These are phyloP conservation scores for Lasiosphaeria miniovina DNA, from an alignment of 495 filamentous ascomycete genomes.

Conservation along the genomic window DNA sequence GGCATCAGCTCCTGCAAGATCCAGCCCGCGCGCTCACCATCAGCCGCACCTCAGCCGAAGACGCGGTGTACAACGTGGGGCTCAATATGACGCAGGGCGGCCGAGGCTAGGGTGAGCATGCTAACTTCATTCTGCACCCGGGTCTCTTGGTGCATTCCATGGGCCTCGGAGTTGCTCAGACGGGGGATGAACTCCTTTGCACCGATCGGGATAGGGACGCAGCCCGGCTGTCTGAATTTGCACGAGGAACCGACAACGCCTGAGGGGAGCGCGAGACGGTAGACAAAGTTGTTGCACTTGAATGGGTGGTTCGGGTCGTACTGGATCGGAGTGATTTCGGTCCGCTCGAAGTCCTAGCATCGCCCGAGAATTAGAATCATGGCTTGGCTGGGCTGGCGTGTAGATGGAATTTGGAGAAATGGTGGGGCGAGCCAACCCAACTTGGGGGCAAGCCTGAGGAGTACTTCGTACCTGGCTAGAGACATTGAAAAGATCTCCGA, in stretches of 20 bases:
- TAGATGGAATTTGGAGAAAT: background rate
- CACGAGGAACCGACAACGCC: background rate
- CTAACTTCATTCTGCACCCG: slow-evolving; percentile 32
- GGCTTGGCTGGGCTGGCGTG: background rate
- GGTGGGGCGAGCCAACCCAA: background rate
- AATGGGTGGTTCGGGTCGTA: slow-evolving; percentile 33
- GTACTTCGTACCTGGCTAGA: slow-evolving; percentile 9
- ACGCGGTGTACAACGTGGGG: slow-evolving; percentile 29
- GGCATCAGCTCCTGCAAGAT: slow-evolving; percentile 30
- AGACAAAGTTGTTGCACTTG: slow-evolving; percentile 41
- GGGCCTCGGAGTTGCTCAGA: slow-evolving; percentile 27
- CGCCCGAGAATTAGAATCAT: background rate
- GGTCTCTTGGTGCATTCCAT: slow-evolving; percentile 27
- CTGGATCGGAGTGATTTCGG: slow-evolving; percentile 26
- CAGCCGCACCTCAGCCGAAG: slow-evolving; percentile 24
- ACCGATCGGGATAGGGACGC: slow-evolving; percentile 20
- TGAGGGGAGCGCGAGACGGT: slow-evolving; percentile 22
- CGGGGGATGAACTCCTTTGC: slow-evolving; percentile 30
- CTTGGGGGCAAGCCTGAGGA: background rate
- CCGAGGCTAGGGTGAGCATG: slow-evolving; percentile 29
- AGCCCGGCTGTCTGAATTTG: slow-evolving; percentile 12
- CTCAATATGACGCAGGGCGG: slow-evolving; percentile 25
- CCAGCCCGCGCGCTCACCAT: slow-evolving; percentile 21
- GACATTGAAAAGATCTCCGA: slow-evolving; percentile 13
- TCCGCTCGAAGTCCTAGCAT: background rate